These are phyloP conservation scores for Camelina neglecta DNA, from an alignment of 345 rosid genomes.

Conservation along the genomic window DNA sequence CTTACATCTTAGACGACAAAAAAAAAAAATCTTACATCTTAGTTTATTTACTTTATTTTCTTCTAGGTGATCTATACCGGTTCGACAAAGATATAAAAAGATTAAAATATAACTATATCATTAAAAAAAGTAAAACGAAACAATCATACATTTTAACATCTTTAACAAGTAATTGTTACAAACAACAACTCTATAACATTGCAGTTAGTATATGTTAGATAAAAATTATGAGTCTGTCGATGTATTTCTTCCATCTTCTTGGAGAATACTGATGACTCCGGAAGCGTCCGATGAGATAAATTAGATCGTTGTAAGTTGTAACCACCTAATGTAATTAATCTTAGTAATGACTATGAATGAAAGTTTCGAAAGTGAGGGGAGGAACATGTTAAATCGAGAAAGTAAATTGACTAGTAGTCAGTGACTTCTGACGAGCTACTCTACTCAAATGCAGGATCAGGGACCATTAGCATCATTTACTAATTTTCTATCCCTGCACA, in stretches of 20 bases:
- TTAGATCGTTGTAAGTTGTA: not conserved
- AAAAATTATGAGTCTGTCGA: no score
- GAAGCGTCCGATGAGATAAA: not conserved
- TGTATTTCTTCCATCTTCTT: not conserved
- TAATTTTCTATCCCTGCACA: conserved; percentile 16
- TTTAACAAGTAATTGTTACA: no score
- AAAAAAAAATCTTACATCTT: no score
- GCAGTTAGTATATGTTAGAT: no score
- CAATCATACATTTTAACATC: no score
- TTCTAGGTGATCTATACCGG: no score
- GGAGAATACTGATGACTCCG: not conserved
- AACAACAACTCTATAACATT: no score
- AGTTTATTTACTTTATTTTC: no score
- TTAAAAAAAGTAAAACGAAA: no score
- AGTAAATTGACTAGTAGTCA: conserved; percentile 26
- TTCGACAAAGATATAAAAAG: no score
- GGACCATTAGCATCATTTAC: conserved; percentile 30
- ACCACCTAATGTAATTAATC: not conserved
- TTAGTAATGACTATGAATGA: conserved; percentile 5
- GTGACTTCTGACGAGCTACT: conserved; percentile 27
- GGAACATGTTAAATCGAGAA: conserved; percentile 18
- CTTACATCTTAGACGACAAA: no score
- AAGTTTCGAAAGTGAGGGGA: not conserved
- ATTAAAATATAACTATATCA: no score
- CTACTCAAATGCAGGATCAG: conserved; percentile 25